Base-by-base conservation (phyloP, 192 early-diverging fungal species). In the Coemansia sp. region DNA sequence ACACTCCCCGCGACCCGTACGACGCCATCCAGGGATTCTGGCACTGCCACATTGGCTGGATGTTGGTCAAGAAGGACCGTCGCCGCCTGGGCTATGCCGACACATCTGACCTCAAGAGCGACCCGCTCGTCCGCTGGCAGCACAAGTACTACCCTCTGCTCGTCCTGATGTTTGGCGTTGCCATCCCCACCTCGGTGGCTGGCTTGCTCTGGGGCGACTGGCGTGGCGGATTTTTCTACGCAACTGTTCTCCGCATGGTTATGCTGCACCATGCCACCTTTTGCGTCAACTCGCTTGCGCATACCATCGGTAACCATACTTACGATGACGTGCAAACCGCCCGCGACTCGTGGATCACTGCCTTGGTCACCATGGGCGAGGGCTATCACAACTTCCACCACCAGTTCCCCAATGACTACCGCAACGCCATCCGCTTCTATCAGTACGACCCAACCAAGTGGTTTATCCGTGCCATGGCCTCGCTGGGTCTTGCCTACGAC, bases 351-450 rank as follows among this genome's bases (percentile, higher is more conserved):
- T 89, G 91, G 75, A 77, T 93, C 46, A 92, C 91, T 8, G 91
- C 92, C 41, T 69, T 94, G 14, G 87, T 91, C 62, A 93, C 92
- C 14, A 62, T 92, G 64, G 91, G 92, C 64, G 92, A 93, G 70
- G 92, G 91, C 17, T 91, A 93, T 77, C 92, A 93, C 86, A 93
- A 93, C 81, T 91, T 91, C 83, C 93, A 94, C 70, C 93, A 94
- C 75, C 87, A 93, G 79, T 94, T 93, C 83, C 93, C 93, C 54
- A 86, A 89, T 66, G 93, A 94, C 78, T 94, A 92, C 79, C 88
- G 93, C 56, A 94, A 94, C 63, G 93, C 91, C 34, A 92, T 93
- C 69, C 69, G 72, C 50, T 87, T 87, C 67, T 89, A 86, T 63
- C 90, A 93, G 78, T 93, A 91, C 66, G 91, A 93, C 63, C 92